Conservation (phyloP, 345 rosid species). For the Jatropha curcas region DNA sequence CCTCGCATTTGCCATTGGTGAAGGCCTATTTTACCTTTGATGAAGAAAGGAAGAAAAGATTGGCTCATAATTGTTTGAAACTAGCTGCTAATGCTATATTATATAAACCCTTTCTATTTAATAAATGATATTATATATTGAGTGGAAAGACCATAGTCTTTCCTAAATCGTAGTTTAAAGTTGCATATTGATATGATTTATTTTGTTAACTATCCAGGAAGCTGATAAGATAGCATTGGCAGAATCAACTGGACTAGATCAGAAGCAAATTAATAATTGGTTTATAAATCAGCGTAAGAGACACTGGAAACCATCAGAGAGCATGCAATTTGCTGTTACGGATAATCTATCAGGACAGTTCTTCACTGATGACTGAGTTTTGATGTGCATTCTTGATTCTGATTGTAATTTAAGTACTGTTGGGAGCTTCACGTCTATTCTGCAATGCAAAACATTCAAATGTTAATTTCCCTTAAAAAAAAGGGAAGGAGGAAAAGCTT, state of each 20-base stretch:
- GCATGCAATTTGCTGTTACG: slow-evolving; percentile 29
- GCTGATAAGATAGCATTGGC: slow-evolving; percentile 36
- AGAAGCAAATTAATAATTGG: slow-evolving; percentile 41
- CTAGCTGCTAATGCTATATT: too few species aligned
- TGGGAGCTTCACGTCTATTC: slow-evolving; percentile 15
- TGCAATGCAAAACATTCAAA: slow-evolving; percentile 21
- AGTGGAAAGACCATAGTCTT: too few species aligned
- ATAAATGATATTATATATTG: too few species aligned
- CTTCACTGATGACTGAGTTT: slow-evolving; percentile 22
- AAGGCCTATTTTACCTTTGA: too few species aligned
- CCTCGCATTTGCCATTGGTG: too few species aligned
- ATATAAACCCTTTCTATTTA: too few species aligned
- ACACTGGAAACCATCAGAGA: slow-evolving; percentile 37
- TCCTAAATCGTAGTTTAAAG: too few species aligned
- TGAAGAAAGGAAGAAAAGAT: too few species aligned
- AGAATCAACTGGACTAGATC: slow-evolving; percentile 38
- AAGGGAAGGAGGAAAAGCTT: not conserved
- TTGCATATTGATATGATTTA: not conserved
- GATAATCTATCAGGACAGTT: slow-evolving; percentile 30
- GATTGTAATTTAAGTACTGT: not conserved
- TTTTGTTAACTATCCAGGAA: slow-evolving; percentile 23
- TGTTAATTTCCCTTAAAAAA: not conserved
- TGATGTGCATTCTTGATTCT: slow-evolving; percentile 19
- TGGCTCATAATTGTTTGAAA: too few species aligned
- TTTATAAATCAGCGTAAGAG: slow-evolving; percentile 39